Evolutionary conservation across 805 yeast species (phyloP).

Genomic region (Saccharomycodes ludwigii): DNA sequence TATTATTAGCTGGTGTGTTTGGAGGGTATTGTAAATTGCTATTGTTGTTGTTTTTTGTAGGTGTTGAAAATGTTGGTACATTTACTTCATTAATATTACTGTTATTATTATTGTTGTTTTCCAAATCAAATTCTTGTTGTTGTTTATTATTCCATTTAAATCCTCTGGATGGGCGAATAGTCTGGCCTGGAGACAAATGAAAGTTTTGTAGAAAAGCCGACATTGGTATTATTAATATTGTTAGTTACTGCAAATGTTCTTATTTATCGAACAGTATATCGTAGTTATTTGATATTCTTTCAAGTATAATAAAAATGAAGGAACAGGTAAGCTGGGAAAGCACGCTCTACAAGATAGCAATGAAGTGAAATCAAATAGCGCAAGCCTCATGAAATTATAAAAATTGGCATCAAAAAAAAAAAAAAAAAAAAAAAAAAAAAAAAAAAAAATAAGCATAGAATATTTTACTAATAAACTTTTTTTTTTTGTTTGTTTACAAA

Average conservation of each 20-base stretch:
- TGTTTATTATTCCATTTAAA: slow-evolving; percentile 26
- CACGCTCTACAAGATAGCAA: too few species aligned
- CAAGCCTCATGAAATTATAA: too few species aligned
- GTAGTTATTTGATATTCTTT: not conserved
- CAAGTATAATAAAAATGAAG: too few species aligned
- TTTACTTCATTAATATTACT: too few species aligned
- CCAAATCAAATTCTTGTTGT: not conserved
- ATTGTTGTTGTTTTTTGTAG: slow-evolving; percentile 1
- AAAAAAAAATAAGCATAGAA: too few species aligned
- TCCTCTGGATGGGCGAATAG: slow-evolving; percentile 34
- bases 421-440: too few species aligned
- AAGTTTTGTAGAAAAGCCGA: slow-evolving; percentile 1
- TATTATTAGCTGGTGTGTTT: slow-evolving; percentile 3
- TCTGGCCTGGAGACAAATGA: slow-evolving; percentile 18
- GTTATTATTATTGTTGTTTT: too few species aligned
- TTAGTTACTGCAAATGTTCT: not conserved
- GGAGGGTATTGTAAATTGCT: slow-evolving; percentile 1
- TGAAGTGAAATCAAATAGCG: too few species aligned
- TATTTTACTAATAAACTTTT: too few species aligned
- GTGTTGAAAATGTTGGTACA: not conserved
- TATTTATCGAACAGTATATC: not conserved
- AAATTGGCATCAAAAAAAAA: too few species aligned
- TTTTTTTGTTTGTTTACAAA: too few species aligned
- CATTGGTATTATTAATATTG: slow-evolving; percentile 1
- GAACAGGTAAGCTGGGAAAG: too few species aligned